These are phyloP conservation scores for Colletotrichum tropicale DNA, from an alignment of 2,329 filamentous ascomycete species.

Conservation along the genomic window DNA sequence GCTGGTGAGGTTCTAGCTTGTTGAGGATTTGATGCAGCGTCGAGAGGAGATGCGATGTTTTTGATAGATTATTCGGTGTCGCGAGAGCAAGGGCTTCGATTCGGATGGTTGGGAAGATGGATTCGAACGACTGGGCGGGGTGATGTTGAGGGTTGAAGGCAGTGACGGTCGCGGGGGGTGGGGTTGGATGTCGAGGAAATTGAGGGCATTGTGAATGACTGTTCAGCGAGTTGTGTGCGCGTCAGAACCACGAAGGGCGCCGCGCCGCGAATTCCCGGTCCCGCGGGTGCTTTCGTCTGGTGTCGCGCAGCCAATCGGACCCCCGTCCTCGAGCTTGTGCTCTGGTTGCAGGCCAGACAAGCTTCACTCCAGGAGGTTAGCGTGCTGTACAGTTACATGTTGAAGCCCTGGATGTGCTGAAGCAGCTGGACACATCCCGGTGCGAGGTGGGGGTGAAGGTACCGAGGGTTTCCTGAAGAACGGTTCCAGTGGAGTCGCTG, in stretches of 20 bases:
- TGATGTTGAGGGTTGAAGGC: neutral
- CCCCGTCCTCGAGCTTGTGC: constrained; percentile 10
- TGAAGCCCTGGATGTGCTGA: neutral
- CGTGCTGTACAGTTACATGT: neutral
- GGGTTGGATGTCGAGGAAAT: neutral
- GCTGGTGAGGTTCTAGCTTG: neutral
- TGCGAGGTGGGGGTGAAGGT: neutral
- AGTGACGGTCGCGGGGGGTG: neutral
- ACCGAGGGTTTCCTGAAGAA: neutral
- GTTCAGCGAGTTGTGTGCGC: constrained; percentile 5
- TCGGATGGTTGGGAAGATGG: neutral
- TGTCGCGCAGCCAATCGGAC: constrained; percentile 10
- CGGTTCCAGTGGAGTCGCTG: neutral
- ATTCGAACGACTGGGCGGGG: neutral
- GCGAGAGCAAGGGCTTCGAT: neutral
- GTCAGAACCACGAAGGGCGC: constrained; percentile 8
- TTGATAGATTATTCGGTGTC: neutral
- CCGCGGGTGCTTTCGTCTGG: neutral
- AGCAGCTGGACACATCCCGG: neutral
- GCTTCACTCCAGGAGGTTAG: neutral
- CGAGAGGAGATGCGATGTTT: neutral
- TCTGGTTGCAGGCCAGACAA: constrained; percentile 17
- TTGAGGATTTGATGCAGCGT: neutral
- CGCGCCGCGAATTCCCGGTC: constrained; percentile 13
- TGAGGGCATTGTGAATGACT: constrained; percentile 2